Conservation (phyloP, 164 flowering plant genomes). For the Berberis thunbergii region DNA sequence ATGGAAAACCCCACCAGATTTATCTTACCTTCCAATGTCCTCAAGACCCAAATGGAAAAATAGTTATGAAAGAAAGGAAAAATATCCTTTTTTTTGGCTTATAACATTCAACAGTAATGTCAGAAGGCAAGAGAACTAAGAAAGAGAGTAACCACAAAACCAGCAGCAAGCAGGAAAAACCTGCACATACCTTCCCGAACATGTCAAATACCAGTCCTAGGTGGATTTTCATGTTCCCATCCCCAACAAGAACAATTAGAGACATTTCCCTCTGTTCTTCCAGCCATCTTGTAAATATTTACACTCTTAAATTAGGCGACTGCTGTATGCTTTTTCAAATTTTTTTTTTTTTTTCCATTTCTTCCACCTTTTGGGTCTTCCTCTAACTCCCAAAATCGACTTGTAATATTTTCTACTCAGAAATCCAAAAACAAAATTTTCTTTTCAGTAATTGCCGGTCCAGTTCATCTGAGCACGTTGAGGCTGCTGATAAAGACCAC, state of each 20-base stretch:
- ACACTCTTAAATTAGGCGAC: slow-evolving; percentile 23
- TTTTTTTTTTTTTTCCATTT: slow-evolving; percentile 4
- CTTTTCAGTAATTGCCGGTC: slow-evolving; percentile 62
- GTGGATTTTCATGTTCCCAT: slow-evolving; percentile 20
- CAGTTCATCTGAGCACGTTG: slow-evolving; percentile 80
- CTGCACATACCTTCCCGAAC: slow-evolving; percentile 31
- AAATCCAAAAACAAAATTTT: slow-evolving; percentile 2
- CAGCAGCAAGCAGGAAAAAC: slow-evolving; percentile 19
- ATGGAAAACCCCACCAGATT: slow-evolving; percentile 24
- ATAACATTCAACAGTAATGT: not conserved
- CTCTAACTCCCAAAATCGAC: slow-evolving; percentile 6
- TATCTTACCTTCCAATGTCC: slow-evolving; percentile 35
- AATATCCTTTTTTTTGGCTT: slow-evolving; percentile 5
- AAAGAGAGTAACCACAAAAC: not conserved
- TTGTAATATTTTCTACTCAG: slow-evolving; percentile 4
- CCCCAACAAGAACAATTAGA: slow-evolving; percentile 17
- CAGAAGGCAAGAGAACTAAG: not conserved
- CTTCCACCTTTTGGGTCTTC: not conserved
- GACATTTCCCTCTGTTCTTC: slow-evolving; percentile 14
- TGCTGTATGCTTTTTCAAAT: slow-evolving; percentile 5
- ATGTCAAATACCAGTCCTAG: slow-evolving; percentile 26
- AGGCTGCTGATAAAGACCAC: slow-evolving; percentile 70
- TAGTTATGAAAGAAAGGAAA: slow-evolving; percentile 7
- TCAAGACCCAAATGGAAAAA: slow-evolving; percentile 9
- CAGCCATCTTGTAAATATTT: slow-evolving; percentile 23